A percentile compares a stretch with the other conserved stretches of the same genome.
phyloP scores from a whole-genome alignment of 2,329 filamentous ascomycete genomes.

The Penicillium paneum region DNA sequence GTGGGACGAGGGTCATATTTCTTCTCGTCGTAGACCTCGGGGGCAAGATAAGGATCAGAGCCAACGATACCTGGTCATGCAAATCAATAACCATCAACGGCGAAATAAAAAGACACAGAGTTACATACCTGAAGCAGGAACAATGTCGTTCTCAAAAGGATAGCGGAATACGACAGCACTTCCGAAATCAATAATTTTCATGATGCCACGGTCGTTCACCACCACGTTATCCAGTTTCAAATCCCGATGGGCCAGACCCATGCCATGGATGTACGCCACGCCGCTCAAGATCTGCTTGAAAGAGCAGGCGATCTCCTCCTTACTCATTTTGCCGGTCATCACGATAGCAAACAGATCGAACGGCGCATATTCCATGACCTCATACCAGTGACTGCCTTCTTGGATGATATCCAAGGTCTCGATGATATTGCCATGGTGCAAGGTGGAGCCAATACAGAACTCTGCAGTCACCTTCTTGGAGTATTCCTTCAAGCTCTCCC shows the following conservation, averaged over 20 bases:
- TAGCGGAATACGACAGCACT: constrained; percentile 97
- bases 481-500: constrained; percentile 93
- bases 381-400: constrained; percentile 91
- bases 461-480: constrained; percentile 97
- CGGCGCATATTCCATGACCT: constrained; percentile 98
- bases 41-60: constrained; percentile 93
- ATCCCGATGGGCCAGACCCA: constrained; percentile 92
- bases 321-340: constrained; percentile 96
- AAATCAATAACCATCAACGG: constrained; percentile 8
- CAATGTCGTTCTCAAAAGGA: constrained; percentile 88
- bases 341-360: constrained; percentile 96
- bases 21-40: constrained; percentile 90
- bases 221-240: constrained; percentile 97
- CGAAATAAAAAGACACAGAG: neutral
- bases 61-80: constrained; percentile 63
- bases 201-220: constrained; percentile 91
- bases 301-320: constrained; percentile 84
- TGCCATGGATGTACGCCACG: constrained; percentile 89
- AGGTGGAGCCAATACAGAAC: constrained; percentile 94
- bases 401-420: constrained; percentile 96
- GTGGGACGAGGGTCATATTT: constrained; percentile 92
- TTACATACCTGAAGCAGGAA: constrained; percentile 71
- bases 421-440: constrained; percentile 97
- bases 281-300: constrained; percentile 94
- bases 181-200: constrained; percentile 99